Conservation (phyloP, 2,329 filamentous ascomycete genomes). For the Alternaria brassicae region DNA sequence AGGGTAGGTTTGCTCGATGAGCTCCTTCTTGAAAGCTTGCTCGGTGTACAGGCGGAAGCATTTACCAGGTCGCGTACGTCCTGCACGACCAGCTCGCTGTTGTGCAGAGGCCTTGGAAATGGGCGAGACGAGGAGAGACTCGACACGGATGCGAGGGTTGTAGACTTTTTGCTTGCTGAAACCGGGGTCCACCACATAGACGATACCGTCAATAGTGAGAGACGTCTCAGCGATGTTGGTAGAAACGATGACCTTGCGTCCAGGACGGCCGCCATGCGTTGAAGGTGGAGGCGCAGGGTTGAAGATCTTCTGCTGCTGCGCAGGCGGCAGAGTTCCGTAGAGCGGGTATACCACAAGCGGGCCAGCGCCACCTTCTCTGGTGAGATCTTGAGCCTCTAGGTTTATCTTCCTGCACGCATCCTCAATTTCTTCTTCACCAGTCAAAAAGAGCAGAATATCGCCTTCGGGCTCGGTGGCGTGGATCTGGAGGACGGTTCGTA, state of each 20-base stretch:
- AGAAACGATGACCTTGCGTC: slow-evolving; percentile 91
- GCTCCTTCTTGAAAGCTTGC: slow-evolving; percentile 93
- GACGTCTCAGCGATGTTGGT: slow-evolving; percentile 99
- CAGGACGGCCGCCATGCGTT: slow-evolving; percentile 78
- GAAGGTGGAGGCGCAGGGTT: slow-evolving; percentile 80
- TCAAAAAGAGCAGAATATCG: slow-evolving; percentile 92
- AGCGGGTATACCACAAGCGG: slow-evolving; percentile 90
- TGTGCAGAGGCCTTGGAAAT: slow-evolving; percentile 98
- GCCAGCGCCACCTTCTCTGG: slow-evolving; percentile 87
- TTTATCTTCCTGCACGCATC: slow-evolving; percentile 92
- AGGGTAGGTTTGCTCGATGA: slow-evolving; percentile 96
- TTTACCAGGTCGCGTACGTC: slow-evolving; percentile 97
- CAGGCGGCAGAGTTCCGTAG: slow-evolving; percentile 90
- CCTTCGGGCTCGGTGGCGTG: slow-evolving; percentile 92
- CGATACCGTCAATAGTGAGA: slow-evolving; percentile 97
- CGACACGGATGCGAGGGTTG: slow-evolving; percentile 94
- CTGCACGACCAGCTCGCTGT: slow-evolving; percentile 97
- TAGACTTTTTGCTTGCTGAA: slow-evolving; percentile 99
- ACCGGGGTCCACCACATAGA: slow-evolving; percentile 98
- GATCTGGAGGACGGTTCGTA: slow-evolving; percentile 94
- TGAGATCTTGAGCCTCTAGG: slow-evolving; percentile 89
- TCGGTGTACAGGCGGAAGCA: slow-evolving; percentile 98
- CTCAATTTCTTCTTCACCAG: slow-evolving; percentile 98
- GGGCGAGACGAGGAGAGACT: slow-evolving; percentile 95
- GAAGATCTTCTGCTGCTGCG: slow-evolving; percentile 95